Conservation (phyloP, 1,284 basidiomycete genomes). For the Malassezia restricta region DNA sequence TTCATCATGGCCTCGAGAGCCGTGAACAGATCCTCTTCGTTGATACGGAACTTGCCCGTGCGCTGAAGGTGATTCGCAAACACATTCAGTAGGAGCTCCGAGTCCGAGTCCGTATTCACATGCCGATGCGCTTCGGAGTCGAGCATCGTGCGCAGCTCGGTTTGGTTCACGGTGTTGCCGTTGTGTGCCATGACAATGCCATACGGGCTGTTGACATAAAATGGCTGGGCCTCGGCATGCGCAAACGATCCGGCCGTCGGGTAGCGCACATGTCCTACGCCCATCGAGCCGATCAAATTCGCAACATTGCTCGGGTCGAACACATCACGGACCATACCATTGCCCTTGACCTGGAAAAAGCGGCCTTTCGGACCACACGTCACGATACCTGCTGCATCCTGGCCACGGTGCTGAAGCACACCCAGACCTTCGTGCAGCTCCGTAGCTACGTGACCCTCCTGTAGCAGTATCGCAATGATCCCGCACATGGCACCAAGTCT, state of each 20-base stretch:
- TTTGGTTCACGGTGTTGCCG: constrained; percentile 93
- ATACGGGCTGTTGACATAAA: constrained; percentile 98
- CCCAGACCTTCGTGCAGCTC: constrained; percentile 46
- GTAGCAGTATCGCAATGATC: constrained; percentile 40
- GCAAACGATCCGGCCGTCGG: constrained; percentile 95
- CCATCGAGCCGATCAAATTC: constrained; percentile 82
- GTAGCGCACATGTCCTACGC: constrained; percentile 75
- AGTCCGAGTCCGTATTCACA: constrained; percentile 97
- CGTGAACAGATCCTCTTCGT: constrained; percentile 97
- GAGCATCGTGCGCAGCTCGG: constrained; percentile 72
- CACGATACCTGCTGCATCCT: constrained; percentile 95
- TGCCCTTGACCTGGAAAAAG: constrained; percentile 98
- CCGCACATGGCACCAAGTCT: constrained; percentile 32
- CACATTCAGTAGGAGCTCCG: constrained; percentile 90
- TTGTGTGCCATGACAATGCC: constrained; percentile 98
- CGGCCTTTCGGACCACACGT: constrained; percentile 90
- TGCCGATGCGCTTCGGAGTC: constrained; percentile 93
- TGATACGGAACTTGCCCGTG: constrained; percentile 98
- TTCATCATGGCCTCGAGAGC: constrained; percentile 81
- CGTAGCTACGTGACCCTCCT: constrained; percentile 30
- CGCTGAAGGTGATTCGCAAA: constrained; percentile 95
- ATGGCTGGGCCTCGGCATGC: constrained; percentile 93
- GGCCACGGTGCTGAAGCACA: constrained; percentile 53
- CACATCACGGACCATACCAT: constrained; percentile 98
- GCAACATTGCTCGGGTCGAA: constrained; percentile 71